phyloP scores from a whole-genome alignment of 2,329 filamentous ascomycete genomes.

The Albifimbria verrucaria region DNA sequence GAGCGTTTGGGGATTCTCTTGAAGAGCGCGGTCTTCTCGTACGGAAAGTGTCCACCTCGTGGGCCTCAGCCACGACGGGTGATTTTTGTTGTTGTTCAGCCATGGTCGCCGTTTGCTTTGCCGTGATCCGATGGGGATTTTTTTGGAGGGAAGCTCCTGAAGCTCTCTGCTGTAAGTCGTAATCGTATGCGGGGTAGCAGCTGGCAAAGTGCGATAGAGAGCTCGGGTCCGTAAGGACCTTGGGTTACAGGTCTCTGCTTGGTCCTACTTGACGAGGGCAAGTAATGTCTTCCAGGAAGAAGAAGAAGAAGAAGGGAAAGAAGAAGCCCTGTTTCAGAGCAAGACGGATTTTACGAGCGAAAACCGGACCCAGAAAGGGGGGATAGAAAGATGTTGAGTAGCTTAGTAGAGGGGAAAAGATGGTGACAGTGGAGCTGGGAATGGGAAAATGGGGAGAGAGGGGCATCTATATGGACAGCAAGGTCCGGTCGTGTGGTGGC shows the following conservation, averaged over 20 bases:
- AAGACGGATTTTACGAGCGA: no score
- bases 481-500: background rate
- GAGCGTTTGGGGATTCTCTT: no score
- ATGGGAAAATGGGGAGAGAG: background rate
- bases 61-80: conserved; percentile 70
- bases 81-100: conserved; percentile 39
- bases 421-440: background rate
- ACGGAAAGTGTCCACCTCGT: conserved; percentile 73
- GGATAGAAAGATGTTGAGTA: background rate
- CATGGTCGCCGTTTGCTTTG: conserved; percentile 32
- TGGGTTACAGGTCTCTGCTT: no score
- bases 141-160: background rate
- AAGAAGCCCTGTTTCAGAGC: background rate
- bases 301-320: background rate
- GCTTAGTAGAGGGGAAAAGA: background rate
- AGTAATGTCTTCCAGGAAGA: background rate
- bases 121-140: background rate
- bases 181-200: background rate
- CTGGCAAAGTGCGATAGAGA: no score
- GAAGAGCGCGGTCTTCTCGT: conserved; percentile 27
- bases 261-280: background rate
- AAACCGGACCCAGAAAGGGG: no score
- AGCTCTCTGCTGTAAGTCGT: background rate
- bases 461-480: background rate
- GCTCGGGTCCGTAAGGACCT: no score